Percentiles rank a stretch among this genome's conserved stretches.
phyloP scores from a whole-genome alignment of 352 stramenopile species.

The Pythium phragmitis region DNA sequence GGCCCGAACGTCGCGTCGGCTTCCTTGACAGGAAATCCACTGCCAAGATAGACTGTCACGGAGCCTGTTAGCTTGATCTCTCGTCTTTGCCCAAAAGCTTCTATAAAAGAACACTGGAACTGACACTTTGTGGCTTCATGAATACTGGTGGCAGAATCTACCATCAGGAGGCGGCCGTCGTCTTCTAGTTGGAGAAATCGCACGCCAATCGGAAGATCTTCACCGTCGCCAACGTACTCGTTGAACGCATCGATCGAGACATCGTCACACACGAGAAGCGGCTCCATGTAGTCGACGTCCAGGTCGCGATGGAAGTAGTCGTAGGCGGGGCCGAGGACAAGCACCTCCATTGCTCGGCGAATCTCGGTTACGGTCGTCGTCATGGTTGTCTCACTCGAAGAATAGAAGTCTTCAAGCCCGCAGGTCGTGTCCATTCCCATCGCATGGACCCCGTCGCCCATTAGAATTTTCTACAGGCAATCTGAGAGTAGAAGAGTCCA shows the following conservation, averaged over 20 bases:
- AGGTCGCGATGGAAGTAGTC: slow-evolving; percentile 5
- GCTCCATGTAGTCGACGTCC: slow-evolving; percentile 18
- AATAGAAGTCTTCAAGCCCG: too few species aligned
- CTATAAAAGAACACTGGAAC: slow-evolving; percentile 4
- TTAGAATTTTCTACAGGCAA: too few species aligned
- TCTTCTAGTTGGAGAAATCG: slow-evolving; percentile 25
- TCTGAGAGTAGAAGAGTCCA: too few species aligned
- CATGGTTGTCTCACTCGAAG: too few species aligned
- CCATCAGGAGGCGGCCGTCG: slow-evolving; percentile 24
- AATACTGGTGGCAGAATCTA: slow-evolving; percentile 13
- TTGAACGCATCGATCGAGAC: slow-evolving; percentile 32
- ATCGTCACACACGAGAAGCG: slow-evolving; percentile 27
- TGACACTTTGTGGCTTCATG: slow-evolving; percentile 21
- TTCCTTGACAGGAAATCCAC: slow-evolving; percentile 19
- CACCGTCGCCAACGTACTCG: slow-evolving; percentile 22
- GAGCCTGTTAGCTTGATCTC: slow-evolving; percentile 3
- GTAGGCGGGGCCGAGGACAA: neutral
- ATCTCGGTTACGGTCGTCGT: slow-evolving; percentile 17
- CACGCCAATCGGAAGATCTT: slow-evolving; percentile 22
- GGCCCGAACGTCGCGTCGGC: slow-evolving; percentile 29
- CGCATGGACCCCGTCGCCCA: too few species aligned
- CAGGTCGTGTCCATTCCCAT: too few species aligned
- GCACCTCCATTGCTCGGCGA: slow-evolving; percentile 2
- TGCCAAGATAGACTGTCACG: slow-evolving; percentile 10
- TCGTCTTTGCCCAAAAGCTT: too few species aligned